Evolutionary conservation across 345 rosid species (phyloP), one percentile per base, ranked within the genome.

Genomic region (Noccaea bulbosa): DNA sequence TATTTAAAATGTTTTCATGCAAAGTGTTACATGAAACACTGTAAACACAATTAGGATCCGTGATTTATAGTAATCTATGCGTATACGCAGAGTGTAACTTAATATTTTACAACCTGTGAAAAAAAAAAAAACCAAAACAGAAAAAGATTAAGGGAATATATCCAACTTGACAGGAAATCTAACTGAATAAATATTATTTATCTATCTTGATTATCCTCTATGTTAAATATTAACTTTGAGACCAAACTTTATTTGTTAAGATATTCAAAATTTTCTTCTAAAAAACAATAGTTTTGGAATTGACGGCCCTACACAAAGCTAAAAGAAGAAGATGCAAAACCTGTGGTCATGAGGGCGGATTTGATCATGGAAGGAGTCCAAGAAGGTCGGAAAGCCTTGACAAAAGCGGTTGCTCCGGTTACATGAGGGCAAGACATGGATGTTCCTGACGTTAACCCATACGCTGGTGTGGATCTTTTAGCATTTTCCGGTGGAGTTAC

Each of bases 351-450:
- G 16, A 90, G 91, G 12, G 97, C 88, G 2, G 96, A 90, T 75
- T 76, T 88, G 81, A 90, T 85, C 79, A 82, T 81, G 62, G 97
- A 88, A 71, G 87, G 46, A 68, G 73, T 83, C 96, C 96, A 90
- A 48, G 64, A 35, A 39, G 51, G 79, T 24, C 66, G 88, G 32
- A 82, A 67, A 7, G 92, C 87, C 73, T 75, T 88, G 8, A 90
- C 50, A 49, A 81, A 79, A 5, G 92, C 92, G 5, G 88, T 88
- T 8, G 88, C 90, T 11, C 96, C 96, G 5, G 90, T 58, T 7
- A 88, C 90, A 71, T 90, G 96, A 67, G 96, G 96, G 79, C 96
- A 90, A 48, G 96, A 88, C 97, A 88, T 86, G 15, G 97, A 91
- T 8, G 97, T 91, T 59, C 97, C 97, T 0, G 97, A 91, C 61